A percentile compares a stretch with the other conserved stretches of the same genome.
These are phyloP conservation scores for Candolleomyces eurysporus DNA, from an alignment of 768 basidiomycete genomes.

Conservation along the genomic window DNA sequence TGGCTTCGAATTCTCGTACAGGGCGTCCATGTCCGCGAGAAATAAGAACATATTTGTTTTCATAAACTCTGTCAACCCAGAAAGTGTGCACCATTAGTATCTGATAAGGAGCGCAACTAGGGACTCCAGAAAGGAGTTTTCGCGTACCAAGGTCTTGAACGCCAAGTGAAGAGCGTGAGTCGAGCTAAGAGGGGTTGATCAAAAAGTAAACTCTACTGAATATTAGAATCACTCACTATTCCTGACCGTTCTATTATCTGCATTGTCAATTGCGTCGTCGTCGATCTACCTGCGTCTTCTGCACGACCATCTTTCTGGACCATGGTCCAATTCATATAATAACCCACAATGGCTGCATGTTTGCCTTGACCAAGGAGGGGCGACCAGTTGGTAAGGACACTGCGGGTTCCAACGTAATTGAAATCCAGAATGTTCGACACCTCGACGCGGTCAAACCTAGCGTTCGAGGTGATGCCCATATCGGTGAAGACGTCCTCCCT, in stretches of 20 bases:
- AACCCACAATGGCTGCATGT: constrained; percentile 30
- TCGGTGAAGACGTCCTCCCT: constrained; percentile 10
- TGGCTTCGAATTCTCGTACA: constrained; percentile 36
- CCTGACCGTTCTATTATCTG: neutral
- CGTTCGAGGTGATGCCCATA: constrained; percentile 20
- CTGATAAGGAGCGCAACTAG: no score
- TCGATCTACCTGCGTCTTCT: neutral
- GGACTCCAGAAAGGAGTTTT: no score
- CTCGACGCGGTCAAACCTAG: constrained; percentile 44
- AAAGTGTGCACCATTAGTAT: neutral
- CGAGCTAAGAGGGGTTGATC: neutral
- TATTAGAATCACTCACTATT: neutral
- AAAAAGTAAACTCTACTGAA: no score
- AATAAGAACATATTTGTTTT: constrained; percentile 7
- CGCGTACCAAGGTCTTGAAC: no score
- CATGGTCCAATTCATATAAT: constrained; percentile 43
- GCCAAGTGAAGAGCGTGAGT: neutral
- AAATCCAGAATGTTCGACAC: constrained; percentile 47
- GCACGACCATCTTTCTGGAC: constrained; percentile 13
- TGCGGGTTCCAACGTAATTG: constrained; percentile 37
- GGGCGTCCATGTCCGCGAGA: constrained; percentile 6
- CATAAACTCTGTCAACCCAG: neutral
- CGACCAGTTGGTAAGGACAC: constrained; percentile 34
- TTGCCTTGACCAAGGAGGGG: constrained; percentile 30
- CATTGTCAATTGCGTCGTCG: neutral